Conservation (phyloP, 225 moss, liverwort and hornwort genomes). For the Physcomitrellopsis africana region DNA sequence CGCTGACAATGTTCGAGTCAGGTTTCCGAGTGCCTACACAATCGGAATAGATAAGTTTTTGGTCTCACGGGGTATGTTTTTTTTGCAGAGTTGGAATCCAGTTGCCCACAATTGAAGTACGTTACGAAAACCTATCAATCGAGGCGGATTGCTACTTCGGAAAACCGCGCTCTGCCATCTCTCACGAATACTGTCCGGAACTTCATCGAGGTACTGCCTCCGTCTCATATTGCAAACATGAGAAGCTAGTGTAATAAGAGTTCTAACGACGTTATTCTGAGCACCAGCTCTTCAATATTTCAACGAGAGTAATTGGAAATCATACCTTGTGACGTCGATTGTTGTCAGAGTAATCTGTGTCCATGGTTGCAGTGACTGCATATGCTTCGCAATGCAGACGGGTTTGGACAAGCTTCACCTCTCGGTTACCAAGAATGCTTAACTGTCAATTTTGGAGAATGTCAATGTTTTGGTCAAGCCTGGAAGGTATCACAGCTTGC, state of each 20-base stretch:
- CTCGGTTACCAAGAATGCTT: not conserved
- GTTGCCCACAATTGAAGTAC: constrained; percentile 69
- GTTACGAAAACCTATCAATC: constrained; percentile 62
- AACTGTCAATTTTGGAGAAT: no score
- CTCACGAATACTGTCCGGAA: constrained; percentile 58
- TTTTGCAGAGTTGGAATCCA: constrained; percentile 69
- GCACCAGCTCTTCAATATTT: not conserved
- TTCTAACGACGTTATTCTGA: no score
- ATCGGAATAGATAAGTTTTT: no score
- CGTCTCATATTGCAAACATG: no score
- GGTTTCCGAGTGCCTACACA: no score
- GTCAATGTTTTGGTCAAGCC: no score
- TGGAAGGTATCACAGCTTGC: no score
- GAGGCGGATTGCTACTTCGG: constrained; percentile 64
- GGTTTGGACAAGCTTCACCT: constrained; percentile 35
- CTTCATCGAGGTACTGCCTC: constrained; percentile 48
- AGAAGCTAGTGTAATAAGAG: no score
- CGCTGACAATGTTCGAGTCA: no score
- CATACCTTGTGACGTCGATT: no score
- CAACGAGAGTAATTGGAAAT: not conserved
- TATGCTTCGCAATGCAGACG: constrained; percentile 30
- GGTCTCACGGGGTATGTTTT: not conserved
- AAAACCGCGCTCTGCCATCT: constrained; percentile 60
- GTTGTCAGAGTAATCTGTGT: no score
- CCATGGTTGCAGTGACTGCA: not conserved